Base-by-base conservation (phyloP, 495 filamentous ascomycete species). In the Neurospora sp. region DNA sequence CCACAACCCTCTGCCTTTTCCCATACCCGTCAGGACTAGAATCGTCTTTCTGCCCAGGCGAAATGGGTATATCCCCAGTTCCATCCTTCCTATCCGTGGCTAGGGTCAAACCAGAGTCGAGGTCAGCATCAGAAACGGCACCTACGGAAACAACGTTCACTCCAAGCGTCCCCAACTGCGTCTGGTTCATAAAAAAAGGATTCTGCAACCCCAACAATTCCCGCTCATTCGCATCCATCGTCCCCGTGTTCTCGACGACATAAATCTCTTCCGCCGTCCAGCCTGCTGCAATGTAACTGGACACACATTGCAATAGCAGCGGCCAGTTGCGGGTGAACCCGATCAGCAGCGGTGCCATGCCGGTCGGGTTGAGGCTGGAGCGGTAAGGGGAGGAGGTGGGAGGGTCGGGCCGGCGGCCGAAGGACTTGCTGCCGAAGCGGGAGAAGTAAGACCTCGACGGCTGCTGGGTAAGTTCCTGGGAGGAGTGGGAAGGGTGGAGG, bases 171-270 rank as follows among this genome's bases (percentile, higher is more conserved):
- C 71, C 78, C 1, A 91, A 79, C 54, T 86, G 85, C 1, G 85
- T 84, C 72, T 89, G 84, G 75, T 90, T 87, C 9, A 91, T 79
- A 73, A 86, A 90, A 76, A 90, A 90, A 0, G 89, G 89, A 72
- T 91, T 91, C 69, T 90, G 87, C 0, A 88, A 76, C 0, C 85
- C 85, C 23, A 91, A 80, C 31, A 79, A 77, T 0, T 80, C 80
- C 10, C 84, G 76, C 42, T 76, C 73, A 73, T 91, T 91, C 1
- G 85, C 80, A 70, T 84, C 77, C 84, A 90, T 89, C 10, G 84
- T 84, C 1, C 89, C 89, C 10, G 88, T 90, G 77, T 90, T 91
- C 73, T 90, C 89, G 27, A 91, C 81, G 7, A 91, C 84, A 71
- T 86, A 86, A 72, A 91, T 90, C 72, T 90, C 87, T 39, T 78